phyloP scores from a whole-genome alignment of 495 filamentous ascomycete genomes.

The Entonaema liquescens region DNA sequence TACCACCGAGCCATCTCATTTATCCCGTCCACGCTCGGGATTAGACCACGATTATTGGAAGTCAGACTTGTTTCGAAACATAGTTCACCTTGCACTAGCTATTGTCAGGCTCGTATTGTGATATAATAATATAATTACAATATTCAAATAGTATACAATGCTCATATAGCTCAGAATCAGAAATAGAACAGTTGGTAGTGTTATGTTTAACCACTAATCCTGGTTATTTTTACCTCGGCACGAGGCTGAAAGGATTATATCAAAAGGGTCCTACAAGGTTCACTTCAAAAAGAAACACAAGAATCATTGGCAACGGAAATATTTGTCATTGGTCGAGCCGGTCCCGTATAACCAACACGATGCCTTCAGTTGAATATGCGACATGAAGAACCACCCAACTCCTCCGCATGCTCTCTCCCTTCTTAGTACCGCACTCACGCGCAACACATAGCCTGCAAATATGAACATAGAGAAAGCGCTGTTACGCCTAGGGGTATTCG shows the following conservation, averaged over 20 bases:
- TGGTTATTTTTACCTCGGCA: not conserved
- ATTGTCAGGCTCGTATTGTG: not conserved
- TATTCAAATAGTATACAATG: not conserved
- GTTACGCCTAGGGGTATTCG: conserved; percentile 23
- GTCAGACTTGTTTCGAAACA: not conserved
- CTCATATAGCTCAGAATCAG: not conserved
- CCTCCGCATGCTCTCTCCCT: conserved; percentile 33
- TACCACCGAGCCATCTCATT: not conserved
- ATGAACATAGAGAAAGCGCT: conserved; percentile 39
- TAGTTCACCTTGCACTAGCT: not conserved
- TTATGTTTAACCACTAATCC: not conserved
- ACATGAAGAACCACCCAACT: conserved; percentile 42
- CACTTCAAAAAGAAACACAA: not conserved
- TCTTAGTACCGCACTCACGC: conserved; percentile 8
- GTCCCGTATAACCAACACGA: conserved; percentile 19
- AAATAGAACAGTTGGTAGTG: not conserved
- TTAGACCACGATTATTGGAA: not conserved
- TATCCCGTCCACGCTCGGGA: not conserved
- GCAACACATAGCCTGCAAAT: conserved; percentile 17
- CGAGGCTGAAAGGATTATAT: not conserved
- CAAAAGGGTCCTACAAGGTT: not conserved
- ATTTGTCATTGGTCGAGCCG: conserved; percentile 36
- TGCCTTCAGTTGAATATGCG: conserved; percentile 21
- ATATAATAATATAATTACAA: not conserved
- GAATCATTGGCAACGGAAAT: conserved; percentile 16